A percentile compares a stretch with the other conserved stretches of the same genome.
Evolutionary conservation across 495 filamentous ascomycete species (phyloP).

Genomic region (Penicillium herquei): DNA sequence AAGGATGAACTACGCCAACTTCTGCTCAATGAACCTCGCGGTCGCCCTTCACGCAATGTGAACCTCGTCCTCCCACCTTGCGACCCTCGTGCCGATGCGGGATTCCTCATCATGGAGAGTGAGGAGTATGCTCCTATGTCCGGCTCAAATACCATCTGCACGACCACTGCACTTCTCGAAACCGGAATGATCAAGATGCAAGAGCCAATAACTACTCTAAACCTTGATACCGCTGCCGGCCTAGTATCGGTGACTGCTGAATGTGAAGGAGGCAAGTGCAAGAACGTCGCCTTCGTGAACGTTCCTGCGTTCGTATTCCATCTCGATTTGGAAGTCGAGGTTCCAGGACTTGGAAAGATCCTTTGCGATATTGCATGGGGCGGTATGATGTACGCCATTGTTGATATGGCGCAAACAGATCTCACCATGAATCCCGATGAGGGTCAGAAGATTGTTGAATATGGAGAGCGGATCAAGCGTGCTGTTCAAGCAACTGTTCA

Average conservation of each 20-base stretch:
- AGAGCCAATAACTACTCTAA: slow-evolving; percentile 28
- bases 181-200: slow-evolving; percentile 38
- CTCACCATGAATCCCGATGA: slow-evolving; percentile 18
- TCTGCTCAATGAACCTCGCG: slow-evolving; percentile 37
- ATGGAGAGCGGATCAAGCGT: slow-evolving; percentile 33
- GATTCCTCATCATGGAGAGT: slow-evolving; percentile 41
- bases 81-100: slow-evolving; percentile 32
- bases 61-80: slow-evolving; percentile 37
- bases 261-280: slow-evolving; percentile 35
- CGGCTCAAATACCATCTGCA: slow-evolving; percentile 35
- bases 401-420: slow-evolving; percentile 26
- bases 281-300: slow-evolving; percentile 33
- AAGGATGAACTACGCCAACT: slow-evolving; percentile 31
- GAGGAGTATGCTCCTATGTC: slow-evolving; percentile 41
- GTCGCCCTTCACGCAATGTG: slow-evolving; percentile 28
- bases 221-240: slow-evolving; percentile 32
- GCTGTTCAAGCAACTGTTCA: slow-evolving; percentile 21
- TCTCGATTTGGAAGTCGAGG: slow-evolving; percentile 29
- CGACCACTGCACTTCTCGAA: slow-evolving; percentile 35
- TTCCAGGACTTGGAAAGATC: slow-evolving; percentile 28
- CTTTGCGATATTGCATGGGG: slow-evolving; percentile 34
- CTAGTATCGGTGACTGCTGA: slow-evolving; percentile 30
- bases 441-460: slow-evolving; percentile 14
- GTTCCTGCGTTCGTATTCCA: slow-evolving; percentile 34
- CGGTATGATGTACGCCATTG: slow-evolving; percentile 36